Conservation (phyloP, 2,329 filamentous ascomycete species). For the Alternaria novae-zelandiae region DNA sequence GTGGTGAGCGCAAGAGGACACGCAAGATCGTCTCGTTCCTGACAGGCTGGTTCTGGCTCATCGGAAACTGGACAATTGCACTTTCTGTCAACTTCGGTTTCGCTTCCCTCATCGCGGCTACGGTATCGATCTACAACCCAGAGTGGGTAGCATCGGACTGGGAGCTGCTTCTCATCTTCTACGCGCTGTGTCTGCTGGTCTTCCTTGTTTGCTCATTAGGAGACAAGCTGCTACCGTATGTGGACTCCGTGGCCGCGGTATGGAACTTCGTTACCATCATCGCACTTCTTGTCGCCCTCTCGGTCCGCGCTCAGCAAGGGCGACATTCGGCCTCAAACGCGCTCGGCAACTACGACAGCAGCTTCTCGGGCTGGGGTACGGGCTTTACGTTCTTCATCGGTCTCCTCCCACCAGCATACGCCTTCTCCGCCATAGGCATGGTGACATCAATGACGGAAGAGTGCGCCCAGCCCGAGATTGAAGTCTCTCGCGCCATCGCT, state of each 20-base stretch:
- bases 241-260: slow-evolving; percentile 52
- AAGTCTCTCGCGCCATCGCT: slow-evolving; percentile 60
- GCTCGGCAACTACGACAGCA: not conserved
- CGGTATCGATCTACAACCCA: not conserved
- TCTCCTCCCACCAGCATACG: not conserved
- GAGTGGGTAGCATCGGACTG: not conserved
- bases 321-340: not conserved
- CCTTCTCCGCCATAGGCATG: not conserved
- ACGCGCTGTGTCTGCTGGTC: not conserved
- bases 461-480: slow-evolving; percentile 49
- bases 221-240: slow-evolving; percentile 69
- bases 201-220: slow-evolving; percentile 61
- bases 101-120: not conserved
- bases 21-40: slow-evolving; percentile 11
- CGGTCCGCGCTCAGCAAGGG: not conserved
- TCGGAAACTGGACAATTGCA: slow-evolving; percentile 17
- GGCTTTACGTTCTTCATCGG: not conserved
- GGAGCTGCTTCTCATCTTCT: not conserved
- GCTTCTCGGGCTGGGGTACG: not conserved
- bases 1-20: not conserved
- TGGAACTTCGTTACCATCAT: slow-evolving; percentile 17
- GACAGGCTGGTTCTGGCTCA: slow-evolving; percentile 16
- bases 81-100: slow-evolving; percentile 15
- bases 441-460: slow-evolving; percentile 14
- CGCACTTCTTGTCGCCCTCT: not conserved